Evolutionary conservation across 495 filamentous ascomycete genomes (phyloP), one percentile per base, ranked within the genome.

Genomic region (Bathelium albidoporum): DNA sequence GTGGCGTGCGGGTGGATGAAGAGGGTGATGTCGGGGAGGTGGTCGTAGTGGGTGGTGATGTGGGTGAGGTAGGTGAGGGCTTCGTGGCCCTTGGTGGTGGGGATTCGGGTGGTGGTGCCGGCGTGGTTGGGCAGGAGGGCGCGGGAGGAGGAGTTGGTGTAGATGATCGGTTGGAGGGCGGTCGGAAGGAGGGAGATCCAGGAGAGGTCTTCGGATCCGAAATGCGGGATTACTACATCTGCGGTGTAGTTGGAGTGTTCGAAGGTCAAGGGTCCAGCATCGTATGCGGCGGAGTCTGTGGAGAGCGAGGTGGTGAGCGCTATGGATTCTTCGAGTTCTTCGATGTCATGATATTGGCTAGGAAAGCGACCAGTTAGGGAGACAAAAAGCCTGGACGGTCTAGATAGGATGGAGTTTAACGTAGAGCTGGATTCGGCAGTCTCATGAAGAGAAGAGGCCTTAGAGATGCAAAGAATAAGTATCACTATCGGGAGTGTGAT

Each of bases 31-130:
- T 90, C 88, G 7, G 87, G 82, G 2, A 90, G 75, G 2, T 78
- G 63, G 61, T 89, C 80, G 74, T 90, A 91, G 72, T 85, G 80
- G 68, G 90, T 85, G 70, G 88, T 82, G 65, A 90, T 81, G 67
- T 85, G 90, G 58, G 81, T 85, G 60, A 89, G 75, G 69, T 91
- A 91, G 10, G 87, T 78, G 79, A 90, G 85, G 16, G 85, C 88
- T 71, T 92, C 88, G 66, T 90, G 83, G 12, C 88, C 89, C 72
- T 90, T 90, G 67, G 49, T 29, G 4, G 5, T 24, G 0, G 24
- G 2, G 24, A 29, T 55, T 55, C 4, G 12, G 2, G 22, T 55
- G 49, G n/a, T n/a, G n/a, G n/a, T n/a, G n/a, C n/a, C n/a, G n/a
- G 49, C 24, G 16, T 55, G 24, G 49, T 7, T 26, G 7, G 49